These are phyloP conservation scores for Exophiala oligosperma DNA, from an alignment of 2,329 filamentous ascomycete genomes.

Conservation along the genomic window DNA sequence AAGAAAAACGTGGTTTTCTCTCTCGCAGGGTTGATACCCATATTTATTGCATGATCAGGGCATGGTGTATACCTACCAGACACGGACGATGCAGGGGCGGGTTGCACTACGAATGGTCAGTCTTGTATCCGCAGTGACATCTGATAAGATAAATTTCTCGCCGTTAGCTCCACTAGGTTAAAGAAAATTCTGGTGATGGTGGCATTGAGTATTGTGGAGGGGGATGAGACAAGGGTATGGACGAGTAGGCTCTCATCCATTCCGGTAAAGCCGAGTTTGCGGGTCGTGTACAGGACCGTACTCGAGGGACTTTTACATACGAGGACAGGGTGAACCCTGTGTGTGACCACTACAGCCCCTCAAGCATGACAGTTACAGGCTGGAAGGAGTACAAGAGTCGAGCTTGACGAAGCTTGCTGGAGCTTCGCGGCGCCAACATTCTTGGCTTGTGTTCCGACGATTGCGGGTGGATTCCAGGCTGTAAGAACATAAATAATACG, in stretches of 20 bases:
- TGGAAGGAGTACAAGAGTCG: background rate
- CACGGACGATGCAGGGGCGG: background rate
- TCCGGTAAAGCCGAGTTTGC: too few relatives aligned
- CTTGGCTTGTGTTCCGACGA: background rate
- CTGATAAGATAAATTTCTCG: conserved; percentile 4
- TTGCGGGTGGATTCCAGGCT: too few relatives aligned
- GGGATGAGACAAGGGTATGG: too few relatives aligned
- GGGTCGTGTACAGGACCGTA: too few relatives aligned
- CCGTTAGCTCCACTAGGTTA: background rate
- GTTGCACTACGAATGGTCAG: background rate
- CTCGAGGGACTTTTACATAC: too few relatives aligned
- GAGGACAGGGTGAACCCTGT: too few relatives aligned
- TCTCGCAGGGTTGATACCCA: background rate
- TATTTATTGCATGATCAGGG: background rate
- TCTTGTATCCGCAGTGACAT: background rate
- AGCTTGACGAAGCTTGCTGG: background rate
- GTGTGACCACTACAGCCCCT: too few relatives aligned
- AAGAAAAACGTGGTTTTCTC: background rate
- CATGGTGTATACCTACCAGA: background rate
- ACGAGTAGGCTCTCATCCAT: too few relatives aligned
- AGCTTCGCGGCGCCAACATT: background rate
- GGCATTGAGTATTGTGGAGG: too few relatives aligned
- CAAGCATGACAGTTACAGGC: too few relatives aligned
- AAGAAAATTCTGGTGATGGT: background rate
- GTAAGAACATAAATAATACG: background rate